Percentiles rank a stretch among this genome's conserved stretches.
Conservation (phyloP, 305 asterid genomes). For the Fraxinus dipetala region DNA sequence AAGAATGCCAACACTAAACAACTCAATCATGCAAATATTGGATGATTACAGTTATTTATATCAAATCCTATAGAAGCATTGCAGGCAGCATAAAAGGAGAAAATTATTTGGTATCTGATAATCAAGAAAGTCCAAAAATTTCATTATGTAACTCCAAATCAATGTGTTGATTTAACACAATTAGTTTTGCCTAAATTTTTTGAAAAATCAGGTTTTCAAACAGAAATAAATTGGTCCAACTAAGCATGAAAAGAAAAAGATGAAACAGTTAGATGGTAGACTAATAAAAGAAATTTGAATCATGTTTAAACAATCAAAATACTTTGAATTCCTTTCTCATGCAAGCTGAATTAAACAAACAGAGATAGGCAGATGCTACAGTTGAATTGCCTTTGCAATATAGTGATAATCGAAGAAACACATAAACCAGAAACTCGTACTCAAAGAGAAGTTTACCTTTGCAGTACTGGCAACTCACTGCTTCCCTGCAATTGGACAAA, state of each 20-base stretch:
- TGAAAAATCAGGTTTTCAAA: not conserved
- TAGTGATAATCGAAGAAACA: conserved; percentile 16
- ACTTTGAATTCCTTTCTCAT: conserved; percentile 13
- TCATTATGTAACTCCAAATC: not conserved
- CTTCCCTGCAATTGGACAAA: conserved; percentile 65
- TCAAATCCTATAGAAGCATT: not conserved
- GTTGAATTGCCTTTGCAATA: conserved; percentile 9
- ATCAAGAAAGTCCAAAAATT: not conserved
- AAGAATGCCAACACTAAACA: not conserved
- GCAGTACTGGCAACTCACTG: conserved; percentile 77
- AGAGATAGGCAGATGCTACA: conserved; percentile 16
- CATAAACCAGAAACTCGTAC: conserved; percentile 19
- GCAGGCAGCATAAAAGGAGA: not conserved
- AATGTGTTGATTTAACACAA: not conserved
- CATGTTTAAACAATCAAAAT: conserved; percentile 13
- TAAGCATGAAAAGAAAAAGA: not conserved
- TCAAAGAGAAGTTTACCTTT: conserved; percentile 49
- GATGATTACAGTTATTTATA: not conserved
- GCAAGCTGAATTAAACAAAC: conserved; percentile 1
- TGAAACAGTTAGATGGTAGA: not conserved
- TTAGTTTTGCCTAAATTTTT: not conserved
- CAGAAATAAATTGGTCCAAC: not conserved
- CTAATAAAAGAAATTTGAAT: not conserved
- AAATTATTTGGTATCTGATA: not conserved
- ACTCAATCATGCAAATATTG: not conserved